Evolutionary conservation across 2,329 filamentous ascomycete genomes (phyloP).

Genomic region (Hirsutella rhossiliensis): DNA sequence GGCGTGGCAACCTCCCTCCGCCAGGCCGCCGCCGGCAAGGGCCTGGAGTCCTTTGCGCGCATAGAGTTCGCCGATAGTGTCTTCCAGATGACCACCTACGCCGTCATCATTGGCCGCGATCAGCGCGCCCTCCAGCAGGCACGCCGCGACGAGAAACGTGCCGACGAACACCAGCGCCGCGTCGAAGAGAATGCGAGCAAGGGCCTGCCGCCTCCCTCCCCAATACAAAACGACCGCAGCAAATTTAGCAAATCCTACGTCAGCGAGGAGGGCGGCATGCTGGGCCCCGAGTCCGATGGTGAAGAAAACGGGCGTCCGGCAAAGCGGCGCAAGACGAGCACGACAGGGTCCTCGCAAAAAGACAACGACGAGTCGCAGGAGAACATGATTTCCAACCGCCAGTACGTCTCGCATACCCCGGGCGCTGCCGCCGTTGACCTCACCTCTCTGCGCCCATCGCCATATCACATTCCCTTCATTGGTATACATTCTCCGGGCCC

Average conservation of each 20-base stretch:
- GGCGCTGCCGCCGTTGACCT: conserved; percentile 49
- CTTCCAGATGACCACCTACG: conserved; percentile 68
- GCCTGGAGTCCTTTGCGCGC: conserved; percentile 43
- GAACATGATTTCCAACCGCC: conserved; percentile 41
- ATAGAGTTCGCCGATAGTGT: conserved; percentile 64
- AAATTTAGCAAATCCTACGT: conserved; percentile 54
- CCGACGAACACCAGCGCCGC: conserved; percentile 30
- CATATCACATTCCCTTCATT: conserved; percentile 51
- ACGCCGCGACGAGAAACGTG: conserved; percentile 35
- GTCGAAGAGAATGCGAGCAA: conserved; percentile 33
- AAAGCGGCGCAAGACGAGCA: conserved; percentile 35
- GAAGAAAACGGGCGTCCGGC: conserved; percentile 34
- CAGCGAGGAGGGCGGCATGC: conserved; percentile 57
- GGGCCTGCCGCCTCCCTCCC: conserved; percentile 38
- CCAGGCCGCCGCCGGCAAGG: conserved; percentile 24
- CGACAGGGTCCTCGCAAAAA: conserved; percentile 27
- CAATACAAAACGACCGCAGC: conserved; percentile 35
- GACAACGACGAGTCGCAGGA: conserved; percentile 31
- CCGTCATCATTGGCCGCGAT: conserved; percentile 62
- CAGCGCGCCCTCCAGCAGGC: conserved; percentile 45
- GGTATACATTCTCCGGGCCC: conserved; percentile 60
- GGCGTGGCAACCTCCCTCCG: conserved; percentile 18
- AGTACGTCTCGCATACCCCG: conserved; percentile 48
- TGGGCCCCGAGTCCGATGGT: conserved; percentile 49
- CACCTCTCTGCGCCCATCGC: conserved; percentile 45